Percentiles rank a stretch among this genome's conserved stretches.
phyloP scores from a whole-genome alignment of 2,329 filamentous ascomycete genomes.

The Colletotrichum tropicicola region DNA sequence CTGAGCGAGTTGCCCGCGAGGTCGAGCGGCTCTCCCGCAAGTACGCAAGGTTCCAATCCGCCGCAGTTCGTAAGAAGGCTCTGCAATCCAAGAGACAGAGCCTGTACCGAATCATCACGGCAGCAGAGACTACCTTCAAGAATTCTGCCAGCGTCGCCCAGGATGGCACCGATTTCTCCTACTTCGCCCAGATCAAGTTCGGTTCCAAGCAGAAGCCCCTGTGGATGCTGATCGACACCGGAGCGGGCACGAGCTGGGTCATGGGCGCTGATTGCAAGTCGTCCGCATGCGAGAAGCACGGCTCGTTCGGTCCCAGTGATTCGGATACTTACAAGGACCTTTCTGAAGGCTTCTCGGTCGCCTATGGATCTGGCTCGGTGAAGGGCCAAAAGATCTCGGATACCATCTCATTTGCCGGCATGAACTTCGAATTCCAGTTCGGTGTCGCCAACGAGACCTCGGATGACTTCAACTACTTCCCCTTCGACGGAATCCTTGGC shows the following conservation, averaged over 20 bases:
- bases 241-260: constrained; percentile 82
- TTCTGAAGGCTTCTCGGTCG: constrained; percentile 66
- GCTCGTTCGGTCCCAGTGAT: constrained; percentile 71
- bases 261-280: constrained; percentile 77
- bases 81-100: constrained; percentile 49
- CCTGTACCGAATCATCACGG: constrained; percentile 56
- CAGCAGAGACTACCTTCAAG: constrained; percentile 52
- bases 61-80: constrained; percentile 30
- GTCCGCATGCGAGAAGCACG: constrained; percentile 73
- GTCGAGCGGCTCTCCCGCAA: constrained; percentile 50
- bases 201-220: constrained; percentile 63
- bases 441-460: constrained; percentile 79
- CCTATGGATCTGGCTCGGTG: constrained; percentile 82
- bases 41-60: constrained; percentile 41
- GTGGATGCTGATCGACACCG: constrained; percentile 73
- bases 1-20: constrained; percentile 47
- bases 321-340: constrained; percentile 70
- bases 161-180: constrained; percentile 72
- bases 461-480: constrained; percentile 78
- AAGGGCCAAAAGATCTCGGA: constrained; percentile 74
- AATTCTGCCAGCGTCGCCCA: constrained; percentile 67
- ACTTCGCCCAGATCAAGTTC: constrained; percentile 67
- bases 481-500: constrained; percentile 89
- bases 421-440: constrained; percentile 72
- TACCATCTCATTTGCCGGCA: constrained; percentile 70